A percentile compares a stretch with the other conserved stretches of the same genome.
Evolutionary conservation across 1,284 basidiomycete species (phyloP).

Genomic region (Porodaedalea pini): DNA sequence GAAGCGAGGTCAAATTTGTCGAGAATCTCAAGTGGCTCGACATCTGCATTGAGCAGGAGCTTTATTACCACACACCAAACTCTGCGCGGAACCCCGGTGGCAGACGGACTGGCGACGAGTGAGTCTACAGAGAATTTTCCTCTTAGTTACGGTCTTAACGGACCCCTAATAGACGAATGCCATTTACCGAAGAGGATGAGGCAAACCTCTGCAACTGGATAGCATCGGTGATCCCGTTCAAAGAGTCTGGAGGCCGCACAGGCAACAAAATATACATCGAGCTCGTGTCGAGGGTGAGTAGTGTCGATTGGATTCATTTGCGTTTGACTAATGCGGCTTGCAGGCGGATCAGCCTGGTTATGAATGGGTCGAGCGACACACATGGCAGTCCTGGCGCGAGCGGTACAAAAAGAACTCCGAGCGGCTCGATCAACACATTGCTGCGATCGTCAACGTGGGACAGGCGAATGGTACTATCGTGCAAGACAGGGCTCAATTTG

Average conservation of each 20-base stretch:
- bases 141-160: conserved; percentile 1
- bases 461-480: conserved; percentile 54
- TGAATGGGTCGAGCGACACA: conserved; percentile 75
- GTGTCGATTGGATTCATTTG: background rate
- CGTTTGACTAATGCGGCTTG: background rate
- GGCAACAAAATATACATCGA: conserved; percentile 76
- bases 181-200: conserved; percentile 72
- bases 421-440: conserved; percentile 60
- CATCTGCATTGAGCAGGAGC: conserved; percentile 66
- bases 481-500: conserved; percentile 74
- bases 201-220: conserved; percentile 70
- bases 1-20: conserved; percentile 62
- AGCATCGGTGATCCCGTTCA: conserved; percentile 73
- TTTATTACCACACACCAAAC: conserved; percentile 61
- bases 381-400: conserved; percentile 84
- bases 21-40: conserved; percentile 79
- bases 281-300: conserved; percentile 49
- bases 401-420: conserved; percentile 76
- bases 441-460: conserved; percentile 51
- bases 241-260: conserved; percentile 71
- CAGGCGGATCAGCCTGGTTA: conserved; percentile 64
- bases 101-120: conserved; percentile 76
- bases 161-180: conserved; percentile 52
- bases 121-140: conserved; percentile 27
- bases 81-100: conserved; percentile 80